Base-by-base conservation (phyloP, 2,329 filamentous ascomycete species). In the Pseudogymnoascus sp. region DNA sequence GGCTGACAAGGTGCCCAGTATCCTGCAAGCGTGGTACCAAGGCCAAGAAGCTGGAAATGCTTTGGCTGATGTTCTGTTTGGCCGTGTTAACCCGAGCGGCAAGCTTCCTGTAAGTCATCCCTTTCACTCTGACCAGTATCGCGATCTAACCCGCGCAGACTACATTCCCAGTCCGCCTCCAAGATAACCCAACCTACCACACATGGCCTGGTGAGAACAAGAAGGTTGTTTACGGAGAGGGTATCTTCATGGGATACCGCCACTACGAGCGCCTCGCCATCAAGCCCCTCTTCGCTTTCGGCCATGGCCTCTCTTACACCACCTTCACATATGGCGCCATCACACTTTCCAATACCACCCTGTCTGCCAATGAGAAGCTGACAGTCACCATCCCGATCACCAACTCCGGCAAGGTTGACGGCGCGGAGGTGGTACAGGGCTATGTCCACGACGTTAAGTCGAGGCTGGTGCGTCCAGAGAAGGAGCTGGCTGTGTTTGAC, bases 221-320 rank as follows among this genome's bases (percentile, higher is more conserved):
- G 57, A 80, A 84, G 66, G 85, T 87, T 0, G 72, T 86, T 1
- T 91, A 91, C 69, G 86, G 86, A 59, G 88, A 92, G 72, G 87
- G 86, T 12, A 74, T 91, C 11, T 89, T 85, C 73, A 82, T 91
- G 60, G 88, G 88, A 2, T 91, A 92, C 73, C 76, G 84, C 16
- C 86, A 89, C 73, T 90, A 89, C 71, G 87, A 92, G 67, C 81
- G 81, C 18, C 75, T 78, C 11, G 77, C 77, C 25, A 79, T 86
- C 58, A 74, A 78, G 4, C 85, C 86, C 0, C 77, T 88, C 0
- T 91, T 90, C 73, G 79, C 86, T 28, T 91, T 91, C 65, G 88
- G 88, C 9, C 86, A 89, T 70, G 88, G 88, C 1, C 78, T 91
- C 6, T 88, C 86, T 0, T 92, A 91, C 72, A 90, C 87, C 0